phyloP scores from a whole-genome alignment of 1,284 basidiomycete genomes.

The Tylopilus sp. region DNA sequence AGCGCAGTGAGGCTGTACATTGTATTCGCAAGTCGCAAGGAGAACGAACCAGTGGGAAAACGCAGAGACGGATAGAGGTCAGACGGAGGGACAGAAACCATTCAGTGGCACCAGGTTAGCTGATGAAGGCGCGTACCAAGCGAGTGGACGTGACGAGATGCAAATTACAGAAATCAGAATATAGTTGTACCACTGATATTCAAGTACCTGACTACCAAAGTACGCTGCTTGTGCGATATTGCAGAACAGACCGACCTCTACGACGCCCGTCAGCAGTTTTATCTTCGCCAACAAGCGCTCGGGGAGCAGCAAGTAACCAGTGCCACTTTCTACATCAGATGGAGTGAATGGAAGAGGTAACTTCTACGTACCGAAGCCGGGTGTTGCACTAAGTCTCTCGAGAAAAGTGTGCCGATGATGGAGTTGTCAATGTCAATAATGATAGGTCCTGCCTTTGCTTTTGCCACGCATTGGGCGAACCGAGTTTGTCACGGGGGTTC shows the following conservation, averaged over 20 bases:
- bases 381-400: slow-evolving; percentile 73
- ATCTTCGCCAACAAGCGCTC: slow-evolving; percentile 75
- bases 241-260: slow-evolving; percentile 97
- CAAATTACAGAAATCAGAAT: too few species aligned
- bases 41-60: too few species aligned
- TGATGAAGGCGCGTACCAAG: too few species aligned
- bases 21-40: too few species aligned
- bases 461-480: slow-evolving; percentile 85
- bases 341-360: not conserved
- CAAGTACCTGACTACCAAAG: slow-evolving; percentile 92
- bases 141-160: too few species aligned
- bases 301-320: not conserved
- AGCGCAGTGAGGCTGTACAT: too few species aligned
- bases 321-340: slow-evolving; percentile 2
- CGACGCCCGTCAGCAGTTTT: slow-evolving; percentile 95
- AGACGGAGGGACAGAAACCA: too few species aligned
- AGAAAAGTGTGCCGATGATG: slow-evolving; percentile 93
- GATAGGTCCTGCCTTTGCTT: slow-evolving; percentile 91
- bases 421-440: slow-evolving; percentile 98
- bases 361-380: slow-evolving; percentile 69
- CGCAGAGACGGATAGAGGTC: too few species aligned
- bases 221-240: slow-evolving; percentile 95
- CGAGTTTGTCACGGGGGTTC: slow-evolving; percentile 72
- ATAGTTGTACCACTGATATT: too few species aligned
- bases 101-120: too few species aligned